Base-by-base conservation (phyloP, 495 filamentous ascomycete species). In the Trichoderma orchidacearum region DNA sequence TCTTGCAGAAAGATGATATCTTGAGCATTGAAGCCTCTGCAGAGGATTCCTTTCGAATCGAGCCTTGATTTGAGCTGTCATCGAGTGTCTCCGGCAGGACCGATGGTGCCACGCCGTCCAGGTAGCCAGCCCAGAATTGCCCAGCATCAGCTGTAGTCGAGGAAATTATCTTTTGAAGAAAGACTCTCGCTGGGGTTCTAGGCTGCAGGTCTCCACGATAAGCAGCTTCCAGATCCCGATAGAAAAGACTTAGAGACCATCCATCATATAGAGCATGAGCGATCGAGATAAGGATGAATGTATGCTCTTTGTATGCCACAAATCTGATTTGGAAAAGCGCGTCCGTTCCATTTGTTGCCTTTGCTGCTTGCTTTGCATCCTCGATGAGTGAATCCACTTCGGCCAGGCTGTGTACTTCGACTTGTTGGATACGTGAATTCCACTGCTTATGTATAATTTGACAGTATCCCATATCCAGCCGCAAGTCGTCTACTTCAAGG, bases 221-320 rank as follows among this genome's bases (percentile, higher is more conserved):
- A 17, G 84, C 79, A 34, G 60, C 70, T 25, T 71, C 64, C 0
- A 93, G 79, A 56, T 89, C 85, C 36, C 76, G 68, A 60, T 89
- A 84, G 11, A 93, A 67, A 8, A 86, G 71, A 13, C 72, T 67
- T 12, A 90, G 69, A 8, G 85, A 89, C 73, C 79, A 85, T 8
- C 88, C 88, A 63, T 93, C 88, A 59, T 90, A 91, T 32, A 90
- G 73, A 0, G 86, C 87, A 65, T 93, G 88, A 3, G 87, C 77
- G 51, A 90, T 81, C 12, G 87, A 89, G 18, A 90, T 63, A 1
- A 89, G 64, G 3, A 90, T 60, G 60, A 84, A 83, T 1, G 51
- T 58, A 3, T 56, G 61, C 1, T 58, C 58, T 5, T 66, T 60
- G 25, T 73, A 58, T 8, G 56, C 72, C 1, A 66, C 69, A 54